A percentile compares a stretch with the other conserved stretches of the same genome.
phyloP scores from a whole-genome alignment of 345 rosid genomes.

The Syzygium aromaticum region DNA sequence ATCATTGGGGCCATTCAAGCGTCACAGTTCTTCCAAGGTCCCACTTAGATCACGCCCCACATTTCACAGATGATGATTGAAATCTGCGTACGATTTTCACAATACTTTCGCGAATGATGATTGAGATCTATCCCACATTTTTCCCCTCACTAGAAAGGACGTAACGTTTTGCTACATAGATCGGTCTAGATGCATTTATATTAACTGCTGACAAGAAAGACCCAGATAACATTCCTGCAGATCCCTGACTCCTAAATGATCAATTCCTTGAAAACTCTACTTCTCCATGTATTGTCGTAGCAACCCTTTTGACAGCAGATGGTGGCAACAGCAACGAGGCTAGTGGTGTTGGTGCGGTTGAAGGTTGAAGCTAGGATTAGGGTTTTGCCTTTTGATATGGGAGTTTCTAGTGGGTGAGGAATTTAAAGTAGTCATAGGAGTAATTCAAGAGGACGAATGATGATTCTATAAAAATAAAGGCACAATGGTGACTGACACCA shows the following conservation, averaged over 20 bases:
- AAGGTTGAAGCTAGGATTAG: neutral
- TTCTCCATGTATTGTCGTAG: neutral
- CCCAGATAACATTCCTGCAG: neutral
- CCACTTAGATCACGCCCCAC: neutral
- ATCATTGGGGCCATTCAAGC: neutral
- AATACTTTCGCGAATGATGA: neutral
- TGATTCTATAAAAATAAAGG: neutral
- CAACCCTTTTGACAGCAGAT: neutral
- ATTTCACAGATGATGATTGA: neutral
- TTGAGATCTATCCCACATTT: neutral
- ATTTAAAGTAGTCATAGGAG: neutral
- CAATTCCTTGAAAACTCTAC: neutral
- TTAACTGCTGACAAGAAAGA: neutral
- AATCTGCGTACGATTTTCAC: neutral
- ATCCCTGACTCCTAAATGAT: neutral
- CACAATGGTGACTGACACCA: neutral
- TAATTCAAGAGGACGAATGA: neutral
- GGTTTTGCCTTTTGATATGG: neutral
- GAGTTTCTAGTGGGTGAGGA: neutral
- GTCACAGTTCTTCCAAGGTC: neutral
- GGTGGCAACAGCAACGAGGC: neutral
- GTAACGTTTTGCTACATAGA: neutral
- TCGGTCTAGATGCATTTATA: neutral
- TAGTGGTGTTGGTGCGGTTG: neutral
- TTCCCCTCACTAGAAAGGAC: neutral